Conservation (phyloP, 164 flowering plant genomes). For the Vitis riparia region DNA sequence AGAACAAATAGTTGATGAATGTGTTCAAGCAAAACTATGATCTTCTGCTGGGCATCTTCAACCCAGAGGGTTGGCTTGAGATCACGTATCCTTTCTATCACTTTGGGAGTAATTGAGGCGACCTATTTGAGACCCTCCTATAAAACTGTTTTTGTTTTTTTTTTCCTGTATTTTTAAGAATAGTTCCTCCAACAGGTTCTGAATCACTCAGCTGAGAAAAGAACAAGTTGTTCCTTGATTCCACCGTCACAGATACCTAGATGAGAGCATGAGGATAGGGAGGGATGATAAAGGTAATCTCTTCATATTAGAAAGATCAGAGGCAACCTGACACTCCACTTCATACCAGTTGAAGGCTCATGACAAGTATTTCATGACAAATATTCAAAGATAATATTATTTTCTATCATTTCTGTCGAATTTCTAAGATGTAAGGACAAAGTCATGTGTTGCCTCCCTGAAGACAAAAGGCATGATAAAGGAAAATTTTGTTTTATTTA, state of each 20-base stretch:
- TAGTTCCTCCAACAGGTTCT: neutral
- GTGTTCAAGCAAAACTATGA: conserved; percentile 76
- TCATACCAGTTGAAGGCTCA: no score
- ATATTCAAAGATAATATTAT: no score
- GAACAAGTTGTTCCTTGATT: conserved; percentile 26
- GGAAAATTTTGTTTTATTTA: no score
- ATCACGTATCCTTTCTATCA: conserved; percentile 72
- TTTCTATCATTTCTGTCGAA: no score
- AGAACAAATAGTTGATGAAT: conserved; percentile 63
- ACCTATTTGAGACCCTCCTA: no score
- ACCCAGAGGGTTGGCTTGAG: conserved; percentile 96
- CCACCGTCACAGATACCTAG: conserved; percentile 57
- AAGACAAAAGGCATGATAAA: no score
- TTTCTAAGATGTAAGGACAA: no score
- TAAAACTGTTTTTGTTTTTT: no score
- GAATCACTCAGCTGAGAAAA: neutral
- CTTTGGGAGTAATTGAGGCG: neutral
- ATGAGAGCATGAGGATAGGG: conserved; percentile 74
- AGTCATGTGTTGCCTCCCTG: no score
- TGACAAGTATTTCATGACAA: no score
- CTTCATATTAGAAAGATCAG: conserved; percentile 70
- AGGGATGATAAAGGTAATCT: conserved; percentile 88
- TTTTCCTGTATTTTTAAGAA: no score
- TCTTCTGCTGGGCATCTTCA: conserved; percentile 76
- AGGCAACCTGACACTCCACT: neutral